These are phyloP conservation scores for Coniosporium tulheliwenetii DNA, from an alignment of 2,329 filamentous ascomycete genomes.

Conservation along the genomic window DNA sequence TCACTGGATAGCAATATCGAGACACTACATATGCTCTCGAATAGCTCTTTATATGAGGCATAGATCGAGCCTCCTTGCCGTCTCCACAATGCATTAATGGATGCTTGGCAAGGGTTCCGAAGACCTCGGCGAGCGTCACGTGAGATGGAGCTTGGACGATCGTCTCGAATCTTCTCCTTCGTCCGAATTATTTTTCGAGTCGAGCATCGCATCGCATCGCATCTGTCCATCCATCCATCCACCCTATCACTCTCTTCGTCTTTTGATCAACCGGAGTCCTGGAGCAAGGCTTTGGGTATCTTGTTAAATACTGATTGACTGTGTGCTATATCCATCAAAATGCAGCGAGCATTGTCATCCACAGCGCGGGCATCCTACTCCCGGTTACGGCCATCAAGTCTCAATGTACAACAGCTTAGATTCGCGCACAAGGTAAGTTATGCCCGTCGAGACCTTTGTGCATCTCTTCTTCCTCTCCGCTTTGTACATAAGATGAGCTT, in stretches of 20 bases:
- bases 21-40: too few species aligned
- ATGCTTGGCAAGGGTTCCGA: too few species aligned
- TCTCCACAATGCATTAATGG: too few species aligned
- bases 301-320: slow-evolving; percentile 6
- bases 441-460: slow-evolving; percentile 6
- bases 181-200: not conserved
- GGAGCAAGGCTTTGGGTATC: slow-evolving; percentile 15
- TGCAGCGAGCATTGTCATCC: slow-evolving; percentile 91
- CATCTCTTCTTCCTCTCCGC: not conserved
- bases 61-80: too few species aligned
- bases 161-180: not conserved
- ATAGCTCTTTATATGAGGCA: too few species aligned
- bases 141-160: not conserved
- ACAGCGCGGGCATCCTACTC: slow-evolving; percentile 54
- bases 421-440: slow-evolving; percentile 85
- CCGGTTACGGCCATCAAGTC: slow-evolving; percentile 32
- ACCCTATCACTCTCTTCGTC: not conserved
- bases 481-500: not conserved
- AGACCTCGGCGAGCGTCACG: not conserved
- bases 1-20: too few species aligned
- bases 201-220: not conserved
- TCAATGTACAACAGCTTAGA: slow-evolving; percentile 74
- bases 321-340: slow-evolving; percentile 41
- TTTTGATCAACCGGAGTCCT: slow-evolving; percentile 15
- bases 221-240: not conserved